Evolutionary conservation across 192 early-diverging fungal species (phyloP), one percentile per base, ranked within the genome.

Genomic region (Dissophora globulifera): DNA sequence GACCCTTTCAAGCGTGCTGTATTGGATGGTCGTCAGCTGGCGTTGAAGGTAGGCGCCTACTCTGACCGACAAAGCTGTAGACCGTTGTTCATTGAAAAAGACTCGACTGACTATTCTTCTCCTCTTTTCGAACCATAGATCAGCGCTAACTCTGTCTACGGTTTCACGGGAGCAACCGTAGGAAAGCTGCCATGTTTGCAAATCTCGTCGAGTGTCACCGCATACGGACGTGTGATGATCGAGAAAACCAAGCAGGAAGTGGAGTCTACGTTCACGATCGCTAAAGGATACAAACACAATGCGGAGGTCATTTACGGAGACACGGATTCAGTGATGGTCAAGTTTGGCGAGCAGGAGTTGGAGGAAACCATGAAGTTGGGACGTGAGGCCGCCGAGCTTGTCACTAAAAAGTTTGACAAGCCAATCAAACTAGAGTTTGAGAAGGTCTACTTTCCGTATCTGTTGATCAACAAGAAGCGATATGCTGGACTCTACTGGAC

Each of bases 381-480:
- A 0, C 80, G 82, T 35, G 90, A 95, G 62, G 97, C 95, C 3
- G 95, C 97, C 3, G 85, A 88, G 17, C 81, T 85, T 78, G 95
- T 99, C 2, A 96, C 97, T 8, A 80, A 65, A 22, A 84, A 92
- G 62, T 99, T 99, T 67, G 78, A 94, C 22, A 87, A 83, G 15
- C 97, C 96, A 2, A 99, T 99, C 82, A 97, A 97, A 69, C 83
- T 99, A n/a, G 97, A 99, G 74, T 99, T 99, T 65, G 96, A 99
- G 74, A 99, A 99, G 71, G 95, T 97, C n/a, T 98, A 99, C 54
- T 98, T 91, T 62, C 96, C 96, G 20, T 99, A 98, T 72, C 76
- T 99, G 55, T 81, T 99, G 31, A 98, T 99, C 66, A 98, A 92
- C 87, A 99, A 99, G 82, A 99, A 99, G 84, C 88, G 95, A 33